Evolutionary conservation across 208 protist genomes (phyloP), one percentile per base, ranked within the genome.

Genomic region (Angomonas deanei): DNA sequence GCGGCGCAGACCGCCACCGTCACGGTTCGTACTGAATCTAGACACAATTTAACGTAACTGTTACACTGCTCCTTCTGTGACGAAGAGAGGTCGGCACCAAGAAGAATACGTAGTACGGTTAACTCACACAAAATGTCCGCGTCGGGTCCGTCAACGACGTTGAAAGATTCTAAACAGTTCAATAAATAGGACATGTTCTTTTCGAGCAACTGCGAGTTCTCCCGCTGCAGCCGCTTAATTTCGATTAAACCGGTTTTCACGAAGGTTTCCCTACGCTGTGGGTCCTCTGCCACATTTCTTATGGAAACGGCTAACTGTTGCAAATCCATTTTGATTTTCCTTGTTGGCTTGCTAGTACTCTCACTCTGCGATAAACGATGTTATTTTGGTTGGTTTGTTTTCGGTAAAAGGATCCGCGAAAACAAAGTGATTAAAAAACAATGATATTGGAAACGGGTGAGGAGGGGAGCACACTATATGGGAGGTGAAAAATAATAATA

Each of bases 21-120:
- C 8, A 72, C 55, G 50, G 82, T 78, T 15, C 63, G 74, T n/a
- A 86, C 81, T 15, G 56, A 69, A 34, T 63, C 58, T 3, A 95
- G 68, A 47, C 88, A 95, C 11, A 95, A 72, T 0, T 73, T 73
- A 34, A 91, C 54, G 64, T 92, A 95, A 68, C 81, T 90, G 65
- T 86, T 91, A 61, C 83, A 95, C 65, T 89, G 84, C 48, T 76
- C 84, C 0, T 90, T 38, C 52, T 92, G 88, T 49, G 78, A 82
- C 10, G 82, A 71, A 2, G 88, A 90, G 3, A 92, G 64, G 33
- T 91, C 83, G 10, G 92, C 72, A 38, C 72, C 76, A 8, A 91
- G 68, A 1, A 95, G 64, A 68, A 92, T 90, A 55, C 81, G 76
- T 2, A 95, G 61, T 2, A 81, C 78, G n/a, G 84, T 87, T 19